Percentiles rank a stretch among this genome's conserved stretches.
Evolutionary conservation across 108 stramenopile species (phyloP).

Genomic region (Fistulifera pelliculosa): DNA sequence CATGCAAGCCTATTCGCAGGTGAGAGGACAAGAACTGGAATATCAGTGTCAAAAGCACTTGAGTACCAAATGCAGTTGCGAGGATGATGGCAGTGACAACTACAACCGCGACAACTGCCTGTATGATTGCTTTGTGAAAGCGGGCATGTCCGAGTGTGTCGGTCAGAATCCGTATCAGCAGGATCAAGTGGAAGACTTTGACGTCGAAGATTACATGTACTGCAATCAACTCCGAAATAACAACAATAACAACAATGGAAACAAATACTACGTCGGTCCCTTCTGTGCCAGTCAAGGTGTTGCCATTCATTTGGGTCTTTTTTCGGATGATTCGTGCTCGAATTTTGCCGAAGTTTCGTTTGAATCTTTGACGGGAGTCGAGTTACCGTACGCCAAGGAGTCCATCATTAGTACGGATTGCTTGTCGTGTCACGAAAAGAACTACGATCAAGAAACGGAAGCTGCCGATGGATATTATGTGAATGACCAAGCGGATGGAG

Average conservation of each 20-base stretch:
- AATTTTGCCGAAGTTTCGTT: constrained; percentile 37
- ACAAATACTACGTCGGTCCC: constrained; percentile 47
- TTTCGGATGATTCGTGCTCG: constrained; percentile 55
- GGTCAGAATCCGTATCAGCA: constrained; percentile 57
- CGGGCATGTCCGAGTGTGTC: not conserved
- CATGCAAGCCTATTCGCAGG: constrained; percentile 42
- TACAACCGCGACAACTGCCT: constrained; percentile 1
- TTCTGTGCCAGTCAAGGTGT: constrained; percentile 54
- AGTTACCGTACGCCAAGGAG: constrained; percentile 44
- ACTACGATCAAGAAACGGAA: constrained; percentile 11
- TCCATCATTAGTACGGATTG: constrained; percentile 44
- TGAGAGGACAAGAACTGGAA: not conserved
- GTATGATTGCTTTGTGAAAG: not conserved
- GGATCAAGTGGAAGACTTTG: constrained; percentile 26
- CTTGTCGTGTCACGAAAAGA: constrained; percentile 40
- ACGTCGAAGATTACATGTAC: constrained; percentile 21
- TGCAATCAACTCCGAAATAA: constrained; percentile 15
- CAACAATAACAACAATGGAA: constrained; percentile 40
- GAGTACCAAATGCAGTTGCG: not conserved
- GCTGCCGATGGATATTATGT: constrained; percentile 12
- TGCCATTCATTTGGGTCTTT: constrained; percentile 40
- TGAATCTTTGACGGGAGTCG: constrained; percentile 23
- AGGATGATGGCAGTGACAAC: too few species aligned
- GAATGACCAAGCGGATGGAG: constrained; percentile 30
- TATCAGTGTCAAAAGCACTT: not conserved